Evolutionary conservation across 139 green algal species (phyloP).

Genomic region (Limnomonas spitsbergensis): DNA sequence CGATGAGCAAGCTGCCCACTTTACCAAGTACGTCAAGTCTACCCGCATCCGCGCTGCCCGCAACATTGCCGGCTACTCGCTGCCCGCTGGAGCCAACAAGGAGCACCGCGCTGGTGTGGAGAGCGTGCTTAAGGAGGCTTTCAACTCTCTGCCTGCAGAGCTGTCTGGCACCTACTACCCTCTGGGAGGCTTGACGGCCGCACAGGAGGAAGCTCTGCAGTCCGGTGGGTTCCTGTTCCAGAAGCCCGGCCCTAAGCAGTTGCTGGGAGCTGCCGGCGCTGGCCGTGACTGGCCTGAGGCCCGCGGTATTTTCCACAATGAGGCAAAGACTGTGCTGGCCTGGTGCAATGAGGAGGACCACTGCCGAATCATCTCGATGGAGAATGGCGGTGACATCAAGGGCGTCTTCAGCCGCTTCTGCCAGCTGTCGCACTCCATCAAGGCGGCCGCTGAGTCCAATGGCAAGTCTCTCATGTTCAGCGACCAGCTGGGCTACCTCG

Average conservation of each 20-base stretch:
- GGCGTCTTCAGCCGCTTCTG: conserved; percentile 17
- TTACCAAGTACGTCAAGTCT: conserved; percentile 17
- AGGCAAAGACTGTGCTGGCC: conserved; percentile 15
- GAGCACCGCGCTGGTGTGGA: conserved; percentile 16
- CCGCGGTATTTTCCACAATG: conserved; percentile 21
- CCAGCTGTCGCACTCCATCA: conserved; percentile 18
- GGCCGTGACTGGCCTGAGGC: conserved; percentile 11
- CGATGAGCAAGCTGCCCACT: conserved; percentile 12
- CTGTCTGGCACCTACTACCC: conserved; percentile 17
- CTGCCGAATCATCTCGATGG: conserved; percentile 25
- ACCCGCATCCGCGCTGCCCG: conserved; percentile 17
- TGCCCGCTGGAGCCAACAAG: conserved; percentile 10
- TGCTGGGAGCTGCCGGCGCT: conserved; percentile 10
- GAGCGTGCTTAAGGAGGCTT: conserved; percentile 15
- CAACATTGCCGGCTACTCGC: conserved; percentile 18
- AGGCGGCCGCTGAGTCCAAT: conserved; percentile 10
- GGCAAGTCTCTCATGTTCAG: conserved; percentile 15
- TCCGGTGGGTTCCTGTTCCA: conserved; percentile 16
- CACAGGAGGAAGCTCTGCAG: conserved; percentile 19
- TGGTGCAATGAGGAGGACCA: conserved; percentile 24
- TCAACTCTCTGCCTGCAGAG: conserved; percentile 5
- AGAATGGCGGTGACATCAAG: conserved; percentile 21
- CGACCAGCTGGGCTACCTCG: conserved; percentile 15
- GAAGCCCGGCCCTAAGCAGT: conserved; percentile 14
- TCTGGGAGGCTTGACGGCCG: conserved; percentile 6